Base-by-base conservation (phyloP, 495 filamentous ascomycete species). In the Staphylotrichum longicolle region DNA sequence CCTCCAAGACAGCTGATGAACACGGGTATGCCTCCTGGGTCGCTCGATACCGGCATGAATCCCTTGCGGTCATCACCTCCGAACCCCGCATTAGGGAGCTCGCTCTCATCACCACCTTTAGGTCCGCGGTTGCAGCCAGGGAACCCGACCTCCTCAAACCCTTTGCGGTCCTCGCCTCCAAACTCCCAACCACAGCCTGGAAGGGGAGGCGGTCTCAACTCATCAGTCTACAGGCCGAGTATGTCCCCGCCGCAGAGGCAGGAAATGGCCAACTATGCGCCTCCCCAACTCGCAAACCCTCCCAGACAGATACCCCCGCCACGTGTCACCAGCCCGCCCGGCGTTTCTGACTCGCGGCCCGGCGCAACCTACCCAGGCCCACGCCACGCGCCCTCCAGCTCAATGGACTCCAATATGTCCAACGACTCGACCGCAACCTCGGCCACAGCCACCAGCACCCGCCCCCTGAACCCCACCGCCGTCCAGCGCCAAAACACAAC, bases 321-420 rank as follows among this genome's bases (percentile, higher is more conserved):
- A 1, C 41, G 42, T 5, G 32, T 45, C 34, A 30, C 12, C 46
- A 55, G 14, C 35, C 37, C 52, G 53, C 20, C 52, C 7, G 45
- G 11, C 0, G 32, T 47, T 11, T 9, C 37, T 4, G 40, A 20
- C 4, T 9, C 33, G 1, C 54, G n/a, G 2, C 46, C 46, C 5
- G 30, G 20, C 33, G 33, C 49, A 20, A 12, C 54, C 4, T 42
- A 58, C n/a, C 32, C 40, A 6, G 41, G 15, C 15, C 32, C 60
- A 14, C 30, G 14, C 33, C 62, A 64, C 33, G 45, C 14, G 12
- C 62, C 41, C 11, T 64, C 57, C 57, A 52, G 12, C 45, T 60
- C 62, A 0, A 5, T 64, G 14, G 62, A 60, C 14, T 51, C 51
- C 52, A 60, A 50, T 32, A n/a, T 12, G 1, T 60, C 57, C 48